Base-by-base conservation (phyloP, 345 rosid genomes). In the Murraya paniculata region DNA sequence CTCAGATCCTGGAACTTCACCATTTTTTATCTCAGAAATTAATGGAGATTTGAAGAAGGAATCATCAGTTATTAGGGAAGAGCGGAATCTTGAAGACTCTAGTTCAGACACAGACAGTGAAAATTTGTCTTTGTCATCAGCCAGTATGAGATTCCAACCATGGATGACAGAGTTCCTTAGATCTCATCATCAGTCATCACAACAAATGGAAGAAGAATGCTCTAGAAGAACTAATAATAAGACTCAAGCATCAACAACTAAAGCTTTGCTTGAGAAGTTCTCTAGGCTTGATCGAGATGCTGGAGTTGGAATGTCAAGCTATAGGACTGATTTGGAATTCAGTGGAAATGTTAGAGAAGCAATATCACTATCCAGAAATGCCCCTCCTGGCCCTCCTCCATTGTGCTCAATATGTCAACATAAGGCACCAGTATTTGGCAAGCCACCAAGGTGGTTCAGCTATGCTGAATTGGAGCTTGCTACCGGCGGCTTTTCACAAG, bases 331-430 rank as follows among this genome's bases (percentile, higher is more conserved):
- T 70, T 35, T 78, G 48, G 95, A 94, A 68, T 88, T 91, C 58
- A 86, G 93, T 78, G 94, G 98, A 59, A 88, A 88, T 74, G 82
- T 97, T 56, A 89, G 98, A 90, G 98, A 94, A 82, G 98, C 92
- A 45, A 75, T 94, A 82, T 91, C 98, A 50, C 85, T 97, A 76
- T 88, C 97, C 61, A 89, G 98, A 80, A 94, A 85, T 77, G 88
- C 88, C 13, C 97, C 99, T 31, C 93, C 87, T 33, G 98, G 94
- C 7, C 99, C 98, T 2, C 98, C 98, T 84, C 99, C 99, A 18
- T 82, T 97, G 82, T 97, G 99, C 76, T 97, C 99, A 25, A 92
- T 97, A 66, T 97, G 99, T 84, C 99, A 93, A 82, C 97, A 97
- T 79, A 94, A 94, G 86, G 95, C 97, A 0, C 99, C 99, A 2